phyloP scores from a whole-genome alignment of 495 filamentous ascomycete species.

The Rhypophila decipiens region DNA sequence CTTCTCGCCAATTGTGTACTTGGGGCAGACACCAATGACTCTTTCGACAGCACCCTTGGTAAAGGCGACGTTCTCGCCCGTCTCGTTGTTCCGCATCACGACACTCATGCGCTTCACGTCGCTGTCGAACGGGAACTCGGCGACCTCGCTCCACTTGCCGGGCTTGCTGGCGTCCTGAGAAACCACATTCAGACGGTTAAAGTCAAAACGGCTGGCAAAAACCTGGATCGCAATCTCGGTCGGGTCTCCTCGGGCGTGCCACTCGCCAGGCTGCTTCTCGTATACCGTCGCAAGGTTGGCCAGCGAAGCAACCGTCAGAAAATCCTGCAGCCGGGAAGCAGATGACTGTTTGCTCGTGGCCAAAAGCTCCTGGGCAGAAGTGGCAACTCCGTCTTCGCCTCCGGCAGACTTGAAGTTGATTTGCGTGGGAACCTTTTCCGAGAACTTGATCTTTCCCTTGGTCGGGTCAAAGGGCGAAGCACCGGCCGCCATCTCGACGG shows the following conservation, averaged over 20 bases:
- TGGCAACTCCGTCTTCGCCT: neutral
- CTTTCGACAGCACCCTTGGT: constrained; percentile 79
- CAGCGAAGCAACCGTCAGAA: constrained; percentile 26
- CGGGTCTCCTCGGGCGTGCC: constrained; percentile 72
- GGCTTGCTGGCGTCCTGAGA: constrained; percentile 35
- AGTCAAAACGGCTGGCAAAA: constrained; percentile 64
- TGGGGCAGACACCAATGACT: constrained; percentile 44
- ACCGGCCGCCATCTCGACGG: constrained; percentile 47
- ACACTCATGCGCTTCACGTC: constrained; percentile 81
- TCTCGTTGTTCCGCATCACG: constrained; percentile 43
- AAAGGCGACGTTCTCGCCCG: constrained; percentile 47
- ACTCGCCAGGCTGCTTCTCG: constrained; percentile 41
- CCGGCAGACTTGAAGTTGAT: constrained; percentile 17
- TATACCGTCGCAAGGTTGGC: constrained; percentile 39
- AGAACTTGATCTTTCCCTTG: constrained; percentile 20
- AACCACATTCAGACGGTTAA: constrained; percentile 46
- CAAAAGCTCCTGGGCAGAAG: constrained; percentile 12
- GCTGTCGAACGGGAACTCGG: constrained; percentile 76
- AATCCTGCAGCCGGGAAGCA: constrained; percentile 20
- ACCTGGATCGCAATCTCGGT: constrained; percentile 81
- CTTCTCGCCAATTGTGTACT: constrained; percentile 12
- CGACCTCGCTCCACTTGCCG: constrained; percentile 40
- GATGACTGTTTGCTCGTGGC: constrained; percentile 14
- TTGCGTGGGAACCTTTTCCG: constrained; percentile 15
- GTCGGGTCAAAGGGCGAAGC: constrained; percentile 41